Conservation (phyloP, 78 protist species). For the Dictyostelium brefeldianum region DNA sequence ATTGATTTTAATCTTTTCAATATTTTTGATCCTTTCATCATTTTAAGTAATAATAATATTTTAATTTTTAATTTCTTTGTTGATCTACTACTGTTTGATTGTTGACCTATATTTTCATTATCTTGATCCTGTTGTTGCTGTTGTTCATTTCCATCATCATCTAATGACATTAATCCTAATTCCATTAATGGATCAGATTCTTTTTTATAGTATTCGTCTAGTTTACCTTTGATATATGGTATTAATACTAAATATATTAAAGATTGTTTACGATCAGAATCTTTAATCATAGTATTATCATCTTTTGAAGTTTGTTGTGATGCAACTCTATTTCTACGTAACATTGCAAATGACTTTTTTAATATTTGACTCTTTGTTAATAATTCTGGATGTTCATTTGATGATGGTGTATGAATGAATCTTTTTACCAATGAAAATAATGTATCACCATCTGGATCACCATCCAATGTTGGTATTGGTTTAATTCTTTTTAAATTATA, state of each 20-base stretch:
- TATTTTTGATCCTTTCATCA: not conserved
- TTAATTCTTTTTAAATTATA: constrained; percentile 73
- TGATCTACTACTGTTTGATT: not conserved
- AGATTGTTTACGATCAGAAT: constrained; percentile 29
- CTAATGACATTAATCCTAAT: constrained; percentile 28
- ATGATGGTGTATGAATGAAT: not conserved
- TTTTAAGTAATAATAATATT: not conserved
- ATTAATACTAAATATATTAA: constrained; percentile 40
- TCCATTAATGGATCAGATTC: constrained; percentile 69
- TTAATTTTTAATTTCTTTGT: not conserved
- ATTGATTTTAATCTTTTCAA: constrained; percentile 1
- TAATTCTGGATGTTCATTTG: not conserved
- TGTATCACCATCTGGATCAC: not conserved
- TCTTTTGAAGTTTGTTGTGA: not conserved
- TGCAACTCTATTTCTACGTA: constrained; percentile 13
- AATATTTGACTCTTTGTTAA: constrained; percentile 10
- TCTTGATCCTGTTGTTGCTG: not conserved
- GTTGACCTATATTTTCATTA: not conserved
- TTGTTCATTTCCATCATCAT: not conserved
- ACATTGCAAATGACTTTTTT: constrained; percentile 27
- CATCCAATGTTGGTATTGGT: not conserved
- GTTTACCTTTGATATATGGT: constrained; percentile 73
- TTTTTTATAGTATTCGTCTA: constrained; percentile 69
- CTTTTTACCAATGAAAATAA: not conserved
- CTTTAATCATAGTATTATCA: not conserved